Base-by-base conservation (phyloP, 352 stramenopile genomes). In the Halophytophthora polymorphica region DNA sequence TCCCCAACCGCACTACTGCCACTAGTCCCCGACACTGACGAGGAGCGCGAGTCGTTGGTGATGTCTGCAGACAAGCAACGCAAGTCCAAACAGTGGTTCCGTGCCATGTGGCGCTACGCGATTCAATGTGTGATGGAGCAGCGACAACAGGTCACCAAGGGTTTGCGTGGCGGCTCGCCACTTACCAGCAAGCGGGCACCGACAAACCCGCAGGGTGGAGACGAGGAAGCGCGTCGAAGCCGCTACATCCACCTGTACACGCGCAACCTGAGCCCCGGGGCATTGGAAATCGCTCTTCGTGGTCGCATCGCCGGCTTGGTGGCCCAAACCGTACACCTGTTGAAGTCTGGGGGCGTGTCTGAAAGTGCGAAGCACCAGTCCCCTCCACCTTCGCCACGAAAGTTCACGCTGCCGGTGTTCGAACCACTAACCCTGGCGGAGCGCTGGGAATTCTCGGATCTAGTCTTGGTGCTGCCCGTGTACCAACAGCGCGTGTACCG, bases 71-170 rank as follows among this genome's bases (percentile, higher is more conserved):
- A 67, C 12, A 81, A 73, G 19, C 67, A 77, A 8, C 55, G 56
- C 29, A 70, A 69, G 28, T 67, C 66, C 25, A 61, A 59, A 6
- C 34, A 34, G 19, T 90, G 79, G 79, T 59, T 85, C n/a, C 68
- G 75, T 6, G 66, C 47, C 15, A 87, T 89, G 73, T 92, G 81
- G 81, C 66, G 63, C 22, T 92, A 83, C 31, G 78, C 81, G 21
- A 69, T 70, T 12, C 64, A 57, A 6, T 81, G 73, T 31, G 56
- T 89, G 11, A 43, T 87, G 5, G 50, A 75, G 2, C 51, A 72
- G 14, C 58, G 54, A 6, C 61, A 50, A 36, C 55, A 58, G 21
- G 53, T 22, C 4, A 47, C 25, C 53, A 55, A 42, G n/a, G 45
- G 57, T n/a, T 29, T 40, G 2, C 12, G 23, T 33, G 28, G 50